These are phyloP conservation scores for Clitocybe nebularis DNA, from an alignment of 1,284 basidiomycete genomes.

Conservation along the genomic window DNA sequence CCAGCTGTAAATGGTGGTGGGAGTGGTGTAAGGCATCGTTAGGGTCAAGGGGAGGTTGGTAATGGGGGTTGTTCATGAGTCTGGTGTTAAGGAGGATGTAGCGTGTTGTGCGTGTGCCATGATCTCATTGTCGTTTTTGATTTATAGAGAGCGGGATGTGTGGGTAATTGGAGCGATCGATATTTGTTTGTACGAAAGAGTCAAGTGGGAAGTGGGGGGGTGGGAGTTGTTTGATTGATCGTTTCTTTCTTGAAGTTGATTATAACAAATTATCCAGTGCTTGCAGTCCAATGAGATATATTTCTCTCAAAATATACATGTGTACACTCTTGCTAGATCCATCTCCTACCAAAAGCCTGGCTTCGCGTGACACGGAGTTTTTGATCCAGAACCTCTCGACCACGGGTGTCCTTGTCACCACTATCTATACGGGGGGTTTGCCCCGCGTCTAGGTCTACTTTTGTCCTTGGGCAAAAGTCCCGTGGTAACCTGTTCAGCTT, in stretches of 20 bases:
- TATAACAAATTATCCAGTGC: constrained; percentile 14
- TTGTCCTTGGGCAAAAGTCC: not conserved
- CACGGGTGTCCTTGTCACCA: too few relatives aligned
- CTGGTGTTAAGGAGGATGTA: constrained; percentile 1
- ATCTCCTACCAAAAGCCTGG: too few relatives aligned
- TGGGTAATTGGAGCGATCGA: constrained; percentile 11
- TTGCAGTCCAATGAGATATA: constrained; percentile 9
- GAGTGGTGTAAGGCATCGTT: constrained; percentile 7
- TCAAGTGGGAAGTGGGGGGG: constrained; percentile 10
- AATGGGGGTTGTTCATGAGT: not conserved
- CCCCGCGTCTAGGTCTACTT: not conserved
- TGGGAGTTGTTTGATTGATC: constrained; percentile 2
- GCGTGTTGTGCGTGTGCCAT: constrained; percentile 5
- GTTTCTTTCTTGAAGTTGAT: constrained; percentile 12
- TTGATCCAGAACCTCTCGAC: too few relatives aligned
- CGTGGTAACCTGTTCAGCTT: not conserved
- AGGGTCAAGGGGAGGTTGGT: not conserved
- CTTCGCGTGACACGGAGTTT: not conserved
- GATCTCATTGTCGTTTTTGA: constrained; percentile 13
- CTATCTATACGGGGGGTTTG: too few relatives aligned
- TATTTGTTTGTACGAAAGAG: constrained; percentile 16
- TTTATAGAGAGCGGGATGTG: constrained; percentile 16
- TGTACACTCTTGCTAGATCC: too few relatives aligned
- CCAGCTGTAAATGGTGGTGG: constrained; percentile 3
- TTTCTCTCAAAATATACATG: not conserved